These are phyloP conservation scores for Cucumis melo DNA, from an alignment of 306 rosid genomes.

Conservation along the genomic window DNA sequence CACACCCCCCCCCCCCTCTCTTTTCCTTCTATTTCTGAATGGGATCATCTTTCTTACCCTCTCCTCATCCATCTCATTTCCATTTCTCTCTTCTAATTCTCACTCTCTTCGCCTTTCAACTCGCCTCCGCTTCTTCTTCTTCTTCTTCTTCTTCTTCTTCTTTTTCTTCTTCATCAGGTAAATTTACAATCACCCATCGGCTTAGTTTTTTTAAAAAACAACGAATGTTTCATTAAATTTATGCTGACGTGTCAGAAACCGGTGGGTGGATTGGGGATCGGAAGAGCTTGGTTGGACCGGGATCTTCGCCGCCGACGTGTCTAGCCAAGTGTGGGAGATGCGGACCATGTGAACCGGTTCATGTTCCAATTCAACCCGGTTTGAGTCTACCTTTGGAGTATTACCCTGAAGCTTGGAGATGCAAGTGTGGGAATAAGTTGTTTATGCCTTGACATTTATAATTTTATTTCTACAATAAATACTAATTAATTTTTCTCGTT, in stretches of 20 bases:
- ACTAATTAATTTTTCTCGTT: not conserved
- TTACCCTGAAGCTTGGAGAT: conserved; percentile 97
- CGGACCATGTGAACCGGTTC: conserved; percentile 67
- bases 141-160: conserved; percentile 35
- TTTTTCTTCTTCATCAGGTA: conserved; percentile 24
- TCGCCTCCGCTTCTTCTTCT: not conserved
- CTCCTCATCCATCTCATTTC: conserved; percentile 6
- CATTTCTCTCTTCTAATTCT: not conserved
- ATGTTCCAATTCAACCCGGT: conserved; percentile 78
- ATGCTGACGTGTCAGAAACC: not conserved
- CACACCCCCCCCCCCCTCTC: too few relatives aligned
- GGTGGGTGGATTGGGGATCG: conserved; percentile 8
- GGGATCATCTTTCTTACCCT: not conserved
- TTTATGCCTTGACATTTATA: conserved; percentile 43
- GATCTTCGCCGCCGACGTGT: conserved; percentile 79
- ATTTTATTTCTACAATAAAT: not conserved
- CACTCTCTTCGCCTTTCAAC: too few relatives aligned
- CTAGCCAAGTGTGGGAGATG: conserved; percentile 79
- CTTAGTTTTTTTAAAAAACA: too few relatives aligned
- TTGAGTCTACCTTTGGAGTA: conserved; percentile 60
- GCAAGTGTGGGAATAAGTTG: conserved; percentile 76
- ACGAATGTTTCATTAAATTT: not conserved
- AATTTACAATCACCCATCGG: conserved; percentile 8
- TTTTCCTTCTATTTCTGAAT: not conserved
- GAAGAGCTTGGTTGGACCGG: conserved; percentile 40